Conservation (phyloP, 2,329 filamentous ascomycete species). For the Ceratocystis cacaofunesta region DNA sequence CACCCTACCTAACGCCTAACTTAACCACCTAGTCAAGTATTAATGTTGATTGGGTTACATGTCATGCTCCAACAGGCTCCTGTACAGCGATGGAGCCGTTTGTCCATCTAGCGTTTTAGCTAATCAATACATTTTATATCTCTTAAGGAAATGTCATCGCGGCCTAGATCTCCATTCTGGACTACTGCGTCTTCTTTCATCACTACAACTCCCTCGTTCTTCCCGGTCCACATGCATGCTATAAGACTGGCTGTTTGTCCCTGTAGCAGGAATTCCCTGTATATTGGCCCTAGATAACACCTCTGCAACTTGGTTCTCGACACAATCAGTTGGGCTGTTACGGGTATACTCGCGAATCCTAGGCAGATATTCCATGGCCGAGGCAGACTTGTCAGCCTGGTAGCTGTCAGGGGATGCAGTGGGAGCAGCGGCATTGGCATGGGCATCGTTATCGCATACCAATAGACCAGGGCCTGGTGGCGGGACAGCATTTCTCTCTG, state of each 20-base stretch:
- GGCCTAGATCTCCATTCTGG: not conserved
- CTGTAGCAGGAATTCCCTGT: not conserved
- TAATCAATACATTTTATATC: not conserved
- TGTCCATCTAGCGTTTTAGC: not conserved
- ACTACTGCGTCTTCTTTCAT: not conserved
- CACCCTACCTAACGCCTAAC: too few species aligned
- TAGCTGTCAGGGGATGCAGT: not conserved
- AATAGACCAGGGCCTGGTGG: constrained; percentile 11
- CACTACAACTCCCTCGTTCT: not conserved
- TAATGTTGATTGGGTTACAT: too few species aligned
- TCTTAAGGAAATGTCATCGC: not conserved
- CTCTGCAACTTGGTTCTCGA: constrained; percentile 13
- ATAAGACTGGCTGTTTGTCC: not conserved
- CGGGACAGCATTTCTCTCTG: constrained; percentile 7
- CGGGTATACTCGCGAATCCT: not conserved
- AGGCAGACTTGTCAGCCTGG: not conserved
- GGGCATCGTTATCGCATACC: constrained; percentile 5
- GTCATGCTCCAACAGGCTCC: too few species aligned
- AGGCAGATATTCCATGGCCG: not conserved
- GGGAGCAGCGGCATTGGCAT: not conserved
- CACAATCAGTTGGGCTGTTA: not conserved
- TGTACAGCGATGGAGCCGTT: not conserved
- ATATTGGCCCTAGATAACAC: constrained; percentile 12
- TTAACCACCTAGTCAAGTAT: too few species aligned
- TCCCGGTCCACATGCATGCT: not conserved